These are phyloP conservation scores for Ceratonia siliqua DNA, from an alignment of 306 rosid species.

Conservation along the genomic window DNA sequence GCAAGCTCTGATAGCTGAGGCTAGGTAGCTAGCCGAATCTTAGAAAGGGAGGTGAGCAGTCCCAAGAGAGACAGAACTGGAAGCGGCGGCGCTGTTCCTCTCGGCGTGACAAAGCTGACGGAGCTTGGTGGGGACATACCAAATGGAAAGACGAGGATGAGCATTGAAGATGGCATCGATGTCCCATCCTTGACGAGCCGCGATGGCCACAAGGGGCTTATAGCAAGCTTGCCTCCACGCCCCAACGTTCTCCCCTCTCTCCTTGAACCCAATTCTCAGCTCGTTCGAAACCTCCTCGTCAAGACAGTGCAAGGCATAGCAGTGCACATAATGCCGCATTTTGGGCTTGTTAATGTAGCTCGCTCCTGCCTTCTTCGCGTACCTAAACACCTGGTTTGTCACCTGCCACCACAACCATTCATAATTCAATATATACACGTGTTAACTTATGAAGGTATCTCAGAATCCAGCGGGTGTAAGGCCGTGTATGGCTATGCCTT, in stretches of 20 bases:
- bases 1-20: too few species aligned
- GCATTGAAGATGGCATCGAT: slow-evolving; percentile 88
- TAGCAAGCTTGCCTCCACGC: slow-evolving; percentile 93
- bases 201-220: slow-evolving; percentile 71
- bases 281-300: slow-evolving; percentile 76
- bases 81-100: slow-evolving; percentile 60
- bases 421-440: too few species aligned
- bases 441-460: slow-evolving; percentile 8
- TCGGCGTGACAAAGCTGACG: slow-evolving; percentile 92
- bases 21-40: not conserved
- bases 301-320: slow-evolving; percentile 87
- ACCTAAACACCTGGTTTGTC: slow-evolving; percentile 88
- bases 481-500: slow-evolving; percentile 17
- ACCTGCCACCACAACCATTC: slow-evolving; percentile 66
- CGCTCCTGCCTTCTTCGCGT: slow-evolving; percentile 86
- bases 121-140: slow-evolving; percentile 95
- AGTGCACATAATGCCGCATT: slow-evolving; percentile 97
- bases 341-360: slow-evolving; percentile 96
- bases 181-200: slow-evolving; percentile 89
- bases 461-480: slow-evolving; percentile 26
- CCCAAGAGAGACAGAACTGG: slow-evolving; percentile 56
- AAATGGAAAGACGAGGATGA: slow-evolving; percentile 76
- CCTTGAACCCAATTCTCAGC: slow-evolving; percentile 67
- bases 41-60: slow-evolving; percentile 49
- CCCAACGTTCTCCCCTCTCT: slow-evolving; percentile 86